A percentile compares a stretch with the other conserved stretches of the same genome.
Evolutionary conservation across 129 eudicot genomes (phyloP).

Genomic region (Chrysanthemum lavandulifolium): DNA sequence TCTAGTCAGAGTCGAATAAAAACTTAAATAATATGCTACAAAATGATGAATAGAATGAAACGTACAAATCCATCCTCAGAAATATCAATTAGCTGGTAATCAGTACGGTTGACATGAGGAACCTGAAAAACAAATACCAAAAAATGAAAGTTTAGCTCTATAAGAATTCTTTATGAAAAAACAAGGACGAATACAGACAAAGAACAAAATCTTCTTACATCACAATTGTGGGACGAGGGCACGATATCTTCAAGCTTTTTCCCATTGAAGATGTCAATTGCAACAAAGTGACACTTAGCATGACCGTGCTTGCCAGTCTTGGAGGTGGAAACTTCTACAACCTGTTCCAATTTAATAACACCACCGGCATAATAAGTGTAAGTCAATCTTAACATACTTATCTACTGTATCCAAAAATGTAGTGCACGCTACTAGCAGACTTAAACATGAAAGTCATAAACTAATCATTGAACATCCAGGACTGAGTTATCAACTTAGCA

Average conservation of each 20-base stretch:
- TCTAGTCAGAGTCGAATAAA: not conserved
- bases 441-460: not conserved
- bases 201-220: conserved; percentile 37
- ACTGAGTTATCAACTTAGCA: not conserved
- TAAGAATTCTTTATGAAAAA: not conserved
- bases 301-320: conserved; percentile 86
- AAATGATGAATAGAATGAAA: not conserved
- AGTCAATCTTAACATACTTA: not conserved
- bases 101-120: conserved; percentile 74
- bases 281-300: conserved; percentile 81
- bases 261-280: conserved; percentile 63
- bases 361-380: not conserved
- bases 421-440: not conserved
- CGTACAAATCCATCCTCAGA: conserved; percentile 87
- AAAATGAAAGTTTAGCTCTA: not conserved
- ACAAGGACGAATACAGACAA: not conserved
- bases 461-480: not conserved
- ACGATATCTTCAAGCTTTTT: conserved; percentile 87
- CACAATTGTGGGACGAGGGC: conserved; percentile 79
- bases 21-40: not conserved
- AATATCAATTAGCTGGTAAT: conserved; percentile 71
- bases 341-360: conserved; percentile 31
- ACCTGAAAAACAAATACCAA: conserved; percentile 41
- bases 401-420: not conserved
- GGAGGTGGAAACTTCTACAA: conserved; percentile 81